Evolutionary conservation across 495 filamentous ascomycete species (phyloP), one percentile per base, ranked within the genome.

Genomic region (Chaetomium fimeti): DNA sequence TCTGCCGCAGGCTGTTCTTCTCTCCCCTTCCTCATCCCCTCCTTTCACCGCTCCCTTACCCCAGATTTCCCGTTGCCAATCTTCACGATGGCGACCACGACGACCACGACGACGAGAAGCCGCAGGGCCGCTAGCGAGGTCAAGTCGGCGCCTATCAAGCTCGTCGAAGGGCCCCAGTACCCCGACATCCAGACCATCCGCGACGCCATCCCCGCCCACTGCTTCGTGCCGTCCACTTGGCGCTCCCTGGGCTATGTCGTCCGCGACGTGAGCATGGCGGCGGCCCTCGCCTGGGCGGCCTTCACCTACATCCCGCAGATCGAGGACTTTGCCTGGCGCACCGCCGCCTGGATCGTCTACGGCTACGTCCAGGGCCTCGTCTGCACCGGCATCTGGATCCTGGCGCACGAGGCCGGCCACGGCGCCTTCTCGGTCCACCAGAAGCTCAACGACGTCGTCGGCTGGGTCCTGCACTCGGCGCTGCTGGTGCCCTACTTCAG

Each of bases 321-420:
- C 74, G 86, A 80, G 79, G 85, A 70, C 77, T 71, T 84, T 43
- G 83, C 71, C 69, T 78, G 63, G 74, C 81, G 88, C 64, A 71
- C 77, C 64, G 68, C 69, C 59, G 78, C 86, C 40, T 93, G 89
- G 88, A 80, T 77, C 25, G 65, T 77, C 40, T 93, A 95, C 73
- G 85, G 88, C 38, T 81, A 91, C 73, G 56, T 89, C 47, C 89
- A 93, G 74, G 90, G 91, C 63, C 82, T 91, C 29, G 85, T 89
- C 71, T 87, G 83, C 63, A 93, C 90, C n/a, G 91, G 91, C 54
- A 70, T 91, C 32, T 95, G 91, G 91, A 88, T 94, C 61, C 78
- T 95, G 53, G 90, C 90, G 4, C 91, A 94, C 76, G 91, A 95
- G 77, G 92, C 89, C 71, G 91, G 91, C 67, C 91, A 96, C 77